Base-by-base conservation (phyloP, 1,284 basidiomycete species). In the Schizophyllum amplum region DNA sequence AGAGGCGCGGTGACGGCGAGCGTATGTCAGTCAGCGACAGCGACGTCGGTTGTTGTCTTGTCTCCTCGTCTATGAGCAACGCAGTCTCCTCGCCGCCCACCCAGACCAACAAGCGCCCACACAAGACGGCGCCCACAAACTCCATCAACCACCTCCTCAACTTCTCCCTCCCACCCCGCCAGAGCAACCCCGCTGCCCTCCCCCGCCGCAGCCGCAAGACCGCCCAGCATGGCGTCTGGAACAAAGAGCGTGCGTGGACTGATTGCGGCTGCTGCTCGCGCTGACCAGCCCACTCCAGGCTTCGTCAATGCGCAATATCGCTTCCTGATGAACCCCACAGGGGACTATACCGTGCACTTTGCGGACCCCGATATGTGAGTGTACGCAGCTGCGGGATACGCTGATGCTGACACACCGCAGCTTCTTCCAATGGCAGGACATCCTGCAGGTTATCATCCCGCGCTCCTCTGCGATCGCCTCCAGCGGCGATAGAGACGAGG, bases 401-500 rank as follows among this genome's bases (percentile, higher is more conserved):
- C 33, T 55, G 59, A 62, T 60, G 26, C 62, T 57, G 64, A 21
- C 60, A 57, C 23, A 57, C 55, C 23, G 15, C 65, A 94, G 92
- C 65, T 92, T 87, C 72, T 90, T 97, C 70, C 90, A 94, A 75
- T 97, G 93, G 93, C 83, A 89, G n/a, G 92, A 98, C 71, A 92
- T 99, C 63, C 78, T 97, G 6, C 96, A 98, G 71, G 86, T 99
- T 60, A 85, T 99, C 65, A 86, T 99, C 60, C 91, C 94, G 27
- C 91, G 90, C 54, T 77, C 81, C 60, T 86, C 86, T 60, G 81
- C 81, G 59, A 72, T 82, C 61, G 78, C 79, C 60, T 80, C 77
- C 65, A 70, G 69, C 52, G 72, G 73, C 42, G 64, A 65, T 9
- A 69, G 72, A 59, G 76, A 75, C 15, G 86, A 89, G 63, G 84